These are phyloP conservation scores for Lecanosticta acicola DNA, from an alignment of 2,329 filamentous ascomycete genomes.

Conservation along the genomic window DNA sequence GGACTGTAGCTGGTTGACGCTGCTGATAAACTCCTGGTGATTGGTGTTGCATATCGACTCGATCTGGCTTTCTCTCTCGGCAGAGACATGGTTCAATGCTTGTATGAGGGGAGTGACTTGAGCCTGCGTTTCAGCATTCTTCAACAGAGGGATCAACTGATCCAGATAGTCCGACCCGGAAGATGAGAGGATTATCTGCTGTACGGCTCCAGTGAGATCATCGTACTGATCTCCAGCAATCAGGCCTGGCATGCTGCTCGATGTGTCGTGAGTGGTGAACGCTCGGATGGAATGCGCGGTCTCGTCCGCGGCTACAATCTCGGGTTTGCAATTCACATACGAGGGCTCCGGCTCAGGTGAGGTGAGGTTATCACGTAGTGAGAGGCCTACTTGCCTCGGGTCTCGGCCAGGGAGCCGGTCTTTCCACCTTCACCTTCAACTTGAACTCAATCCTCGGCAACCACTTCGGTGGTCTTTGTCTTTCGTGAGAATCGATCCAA, in stretches of 20 bases:
- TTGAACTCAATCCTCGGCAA: no score
- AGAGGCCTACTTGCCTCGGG: no score
- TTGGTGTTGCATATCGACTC: conserved; percentile 92
- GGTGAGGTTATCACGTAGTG: no score
- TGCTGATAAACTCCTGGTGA: conserved; percentile 91
- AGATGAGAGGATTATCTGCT: conserved; percentile 80
- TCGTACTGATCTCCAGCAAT: conserved; percentile 40
- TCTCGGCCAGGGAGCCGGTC: no score
- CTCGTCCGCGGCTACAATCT: no score
- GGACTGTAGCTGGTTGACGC: conserved; percentile 86
- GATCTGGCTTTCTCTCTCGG: conserved; percentile 83
- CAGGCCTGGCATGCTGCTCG: conserved; percentile 31
- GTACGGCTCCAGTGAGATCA: conserved; percentile 45
- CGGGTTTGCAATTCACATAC: no score
- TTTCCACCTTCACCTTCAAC: neutral
- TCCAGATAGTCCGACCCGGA: conserved; percentile 93
- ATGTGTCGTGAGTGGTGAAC: neutral
- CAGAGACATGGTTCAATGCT: conserved; percentile 73
- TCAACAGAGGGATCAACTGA: conserved; percentile 87
- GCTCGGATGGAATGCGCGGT: no score
- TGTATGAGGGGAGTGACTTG: conserved; percentile 63
- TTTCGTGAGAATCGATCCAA: no score
- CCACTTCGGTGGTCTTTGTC: no score
- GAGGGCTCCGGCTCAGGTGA: no score
- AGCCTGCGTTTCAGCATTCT: conserved; percentile 73